phyloP scores from a whole-genome alignment of 139 green algal genomes.

The Tetraselmis chui region DNA sequence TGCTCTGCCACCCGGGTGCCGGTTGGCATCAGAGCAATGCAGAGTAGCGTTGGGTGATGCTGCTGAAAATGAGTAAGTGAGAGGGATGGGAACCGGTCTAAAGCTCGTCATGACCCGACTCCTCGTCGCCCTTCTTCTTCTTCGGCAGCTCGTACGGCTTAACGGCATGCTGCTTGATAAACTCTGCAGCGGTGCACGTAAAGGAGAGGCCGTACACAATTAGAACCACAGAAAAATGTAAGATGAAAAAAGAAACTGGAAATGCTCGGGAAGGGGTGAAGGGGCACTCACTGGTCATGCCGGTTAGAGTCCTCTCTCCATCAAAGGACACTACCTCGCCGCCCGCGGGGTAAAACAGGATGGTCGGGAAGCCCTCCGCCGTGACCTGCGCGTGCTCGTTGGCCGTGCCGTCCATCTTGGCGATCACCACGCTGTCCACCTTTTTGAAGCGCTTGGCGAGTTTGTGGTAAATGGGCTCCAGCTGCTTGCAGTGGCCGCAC shows the following conservation, averaged over 20 bases:
- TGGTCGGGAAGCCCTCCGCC: slow-evolving; percentile 60
- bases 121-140: slow-evolving; percentile 25
- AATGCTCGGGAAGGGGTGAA: no score
- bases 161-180: slow-evolving; percentile 59
- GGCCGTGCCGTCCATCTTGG: slow-evolving; percentile 74
- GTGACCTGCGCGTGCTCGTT: slow-evolving; percentile 64
- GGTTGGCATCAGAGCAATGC: no score
- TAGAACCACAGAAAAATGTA: no score
- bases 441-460: slow-evolving; percentile 72
- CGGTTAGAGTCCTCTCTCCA: not conserved
- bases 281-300: no score
- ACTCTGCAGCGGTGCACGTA: no score
- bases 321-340: not conserved
- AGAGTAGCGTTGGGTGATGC: no score
- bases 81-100: not conserved
- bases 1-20: no score
- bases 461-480: slow-evolving; percentile 78
- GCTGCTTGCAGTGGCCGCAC: slow-evolving; percentile 84
- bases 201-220: no score
- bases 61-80: not conserved
- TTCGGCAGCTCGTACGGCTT: slow-evolving; percentile 51
- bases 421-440: slow-evolving; percentile 59
- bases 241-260: no score
- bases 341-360: slow-evolving; percentile 55
- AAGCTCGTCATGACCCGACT: not conserved